Conservation (phyloP, 2,329 filamentous ascomycete species). For the Periglandula ipomoeae region DNA sequence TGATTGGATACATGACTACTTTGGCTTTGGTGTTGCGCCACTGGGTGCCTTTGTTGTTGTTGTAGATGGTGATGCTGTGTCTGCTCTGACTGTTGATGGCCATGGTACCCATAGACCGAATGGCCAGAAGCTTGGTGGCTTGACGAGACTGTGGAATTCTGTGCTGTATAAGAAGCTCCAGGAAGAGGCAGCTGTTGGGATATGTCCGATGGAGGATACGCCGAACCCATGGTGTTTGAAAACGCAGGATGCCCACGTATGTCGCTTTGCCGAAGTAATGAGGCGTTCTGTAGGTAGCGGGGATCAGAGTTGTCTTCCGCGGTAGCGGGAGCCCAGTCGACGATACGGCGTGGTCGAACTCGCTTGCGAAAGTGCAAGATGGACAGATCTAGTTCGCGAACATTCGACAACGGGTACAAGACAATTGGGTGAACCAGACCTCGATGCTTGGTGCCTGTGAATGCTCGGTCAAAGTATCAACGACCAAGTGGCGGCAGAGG, state of each 20-base stretch:
- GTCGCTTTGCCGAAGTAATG: background rate
- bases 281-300: background rate
- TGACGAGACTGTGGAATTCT: conserved; percentile 15
- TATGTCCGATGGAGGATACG: conserved; percentile 21
- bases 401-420: background rate
- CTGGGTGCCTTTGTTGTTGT: conserved; percentile 7
- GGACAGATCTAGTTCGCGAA: background rate
- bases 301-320: background rate
- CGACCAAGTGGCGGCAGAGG: background rate
- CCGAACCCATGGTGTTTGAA: conserved; percentile 19
- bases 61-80: conserved; percentile 4
- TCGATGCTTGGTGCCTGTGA: background rate
- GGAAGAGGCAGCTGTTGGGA: conserved; percentile 22
- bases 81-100: conserved; percentile 7
- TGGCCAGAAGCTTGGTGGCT: conserved; percentile 8
- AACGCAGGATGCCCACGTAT: background rate
- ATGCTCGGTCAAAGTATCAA: background rate
- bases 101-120: conserved; percentile 6
- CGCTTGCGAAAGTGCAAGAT: background rate
- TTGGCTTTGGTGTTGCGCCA: conserved; percentile 13
- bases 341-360: background rate
- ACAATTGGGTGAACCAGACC: background rate
- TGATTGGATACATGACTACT: conserved; percentile 1
- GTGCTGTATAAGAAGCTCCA: conserved; percentile 17
- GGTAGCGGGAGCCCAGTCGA: background rate